phyloP scores from a whole-genome alignment of 2,329 filamentous ascomycete genomes.

The Grosmannia huntii region DNA sequence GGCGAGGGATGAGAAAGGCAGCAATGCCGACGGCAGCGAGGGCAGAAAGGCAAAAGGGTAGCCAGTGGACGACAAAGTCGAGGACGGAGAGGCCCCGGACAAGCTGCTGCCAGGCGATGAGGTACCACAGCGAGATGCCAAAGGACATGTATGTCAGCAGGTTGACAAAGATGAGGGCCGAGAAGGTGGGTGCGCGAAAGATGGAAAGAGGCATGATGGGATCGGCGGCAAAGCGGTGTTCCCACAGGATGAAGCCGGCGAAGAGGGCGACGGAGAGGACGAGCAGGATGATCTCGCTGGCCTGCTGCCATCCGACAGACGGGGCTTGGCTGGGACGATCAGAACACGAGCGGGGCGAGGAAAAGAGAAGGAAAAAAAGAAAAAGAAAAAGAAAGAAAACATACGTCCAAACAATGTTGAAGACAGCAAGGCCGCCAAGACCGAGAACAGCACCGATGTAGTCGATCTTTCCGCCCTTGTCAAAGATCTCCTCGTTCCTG shows the following conservation, averaged over 20 bases:
- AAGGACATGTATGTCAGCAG: constrained; percentile 12
- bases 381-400: constrained; percentile 12
- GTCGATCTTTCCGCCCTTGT: constrained; percentile 8
- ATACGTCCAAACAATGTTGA: constrained; percentile 11
- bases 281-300: constrained; percentile 7
- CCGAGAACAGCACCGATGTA: constrained; percentile 10
- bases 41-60: constrained; percentile 28
- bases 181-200: constrained; percentile 10
- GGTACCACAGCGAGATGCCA: constrained; percentile 13
- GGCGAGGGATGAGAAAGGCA: constrained; percentile 31
- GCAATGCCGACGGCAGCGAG: constrained; percentile 25
- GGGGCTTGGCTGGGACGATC: constrained; percentile 6
- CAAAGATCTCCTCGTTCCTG: constrained; percentile 13
- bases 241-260: constrained; percentile 10
- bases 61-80: constrained; percentile 23
- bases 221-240: constrained; percentile 3
- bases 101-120: constrained; percentile 17
- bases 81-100: constrained; percentile 27
- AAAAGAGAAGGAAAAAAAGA: constrained; percentile 2
- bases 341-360: constrained; percentile 6
- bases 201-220: constrained; percentile 13
- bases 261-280: constrained; percentile 9
- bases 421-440: constrained; percentile 6
- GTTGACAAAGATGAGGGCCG: constrained; percentile 6
- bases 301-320: constrained; percentile 6